Base-by-base conservation (phyloP, 495 filamentous ascomycete species). In the Hapsidospora chrysogenum region DNA sequence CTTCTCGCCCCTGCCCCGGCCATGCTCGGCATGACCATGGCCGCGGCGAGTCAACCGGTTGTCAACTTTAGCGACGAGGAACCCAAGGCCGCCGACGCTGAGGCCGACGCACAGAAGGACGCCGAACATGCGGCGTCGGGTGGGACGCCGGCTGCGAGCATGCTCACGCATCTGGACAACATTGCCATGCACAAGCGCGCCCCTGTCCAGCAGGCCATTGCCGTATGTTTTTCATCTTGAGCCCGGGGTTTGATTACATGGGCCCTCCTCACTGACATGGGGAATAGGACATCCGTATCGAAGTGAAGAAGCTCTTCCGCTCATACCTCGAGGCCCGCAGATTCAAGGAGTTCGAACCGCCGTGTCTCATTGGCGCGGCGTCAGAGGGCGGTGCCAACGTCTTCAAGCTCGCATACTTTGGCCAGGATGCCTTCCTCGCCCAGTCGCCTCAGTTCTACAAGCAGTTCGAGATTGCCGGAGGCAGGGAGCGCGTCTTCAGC, bases 361-460 rank as follows among this genome's bases (percentile, higher is more conserved):
- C 86, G 21, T 87, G 84, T 56, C 60, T 97, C 30, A 87, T 87
- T 38, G 83, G 76, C 31, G 83, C 84, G 19, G 84, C 89, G 9
- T 89, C 84, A 0, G 89, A 97, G 50, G 89, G 89, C 48, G 89
- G 89, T 42, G 80, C 80, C 38, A 86, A 84, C 47, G 85, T 95
- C 14, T 97, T 97, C 61, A 73, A 82, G 42, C 66, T 95, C 33
- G 74, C 82, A 29, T 97, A 97, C 58, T 95, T 95, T 55, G 81
- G 78, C 42, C 66, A 76, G 40, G 74, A 78, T 33, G 85, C 78
- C 2, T 97, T 72, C 57, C 64, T 95, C 9, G 86, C 86, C 14
- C 83, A 92, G 58, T 79, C 71, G 1, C 89, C 89, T 9, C 89
- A 97, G 56, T 72, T 97, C 32, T 87, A 92, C 56, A 95, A 97